Base-by-base conservation (phyloP, 805 yeast species). In the Saccharomycopsis sp. region DNA sequence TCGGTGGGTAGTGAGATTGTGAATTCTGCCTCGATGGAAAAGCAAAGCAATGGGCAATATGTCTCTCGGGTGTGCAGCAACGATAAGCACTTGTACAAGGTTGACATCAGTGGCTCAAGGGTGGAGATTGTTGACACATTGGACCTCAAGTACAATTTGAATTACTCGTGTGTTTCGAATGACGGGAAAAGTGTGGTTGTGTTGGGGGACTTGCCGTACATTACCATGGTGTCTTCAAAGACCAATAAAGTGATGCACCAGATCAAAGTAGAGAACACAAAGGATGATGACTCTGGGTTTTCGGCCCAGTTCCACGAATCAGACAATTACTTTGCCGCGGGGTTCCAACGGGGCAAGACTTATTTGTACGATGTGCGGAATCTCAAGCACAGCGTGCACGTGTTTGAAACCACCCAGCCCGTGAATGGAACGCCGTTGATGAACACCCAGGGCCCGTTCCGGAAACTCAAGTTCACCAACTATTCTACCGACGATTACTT, bases 301-400 rank as follows among this genome's bases (percentile, higher is more conserved):
- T 87, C 94, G 4, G 76, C 84, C 0, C 73, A 81, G 21, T 87
- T 79, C 62, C 78, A 80, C 45, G 71, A 79, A n/a, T 77, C 84
- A 34, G 94, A 89, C 16, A 51, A 67, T 39, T 68, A 76, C 48
- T 81, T 88, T 55, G 77, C 92, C 1, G 76, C 83, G 0, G 78
- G 87, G 18, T 86, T 86, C 57, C 95, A 88, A 59, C 87, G 83
- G 54, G 97, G 97, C 5, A 63, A 74, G 16, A 77, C 89, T 45
- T 65, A 77, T 48, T 61, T 88, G 6, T 88, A 78, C 56, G 97
- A 88, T 58, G 56, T 82, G 5, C 64, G 97, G 48, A 78, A 77
- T 46, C 56, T 75, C 39, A 52, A 60, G 1, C 50, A 57, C 6
- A 84, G 86, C 4, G 45, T 80, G 12, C 65, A 69, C 40, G 70